These are phyloP conservation scores for Solanum etuberosum DNA, from an alignment of 257 asterid species.

Conservation along the genomic window DNA sequence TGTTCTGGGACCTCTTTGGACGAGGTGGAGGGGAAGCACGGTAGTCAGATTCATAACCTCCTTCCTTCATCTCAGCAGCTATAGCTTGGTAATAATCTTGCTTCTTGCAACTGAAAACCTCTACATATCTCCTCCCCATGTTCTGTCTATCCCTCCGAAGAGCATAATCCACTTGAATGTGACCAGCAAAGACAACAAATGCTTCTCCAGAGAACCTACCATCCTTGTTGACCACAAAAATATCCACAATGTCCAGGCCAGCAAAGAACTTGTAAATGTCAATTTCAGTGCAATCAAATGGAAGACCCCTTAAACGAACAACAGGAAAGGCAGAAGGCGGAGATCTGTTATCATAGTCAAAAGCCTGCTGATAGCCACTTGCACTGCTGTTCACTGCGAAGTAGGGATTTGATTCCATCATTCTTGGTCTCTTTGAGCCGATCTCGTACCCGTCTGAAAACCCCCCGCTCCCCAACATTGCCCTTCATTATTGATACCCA, in stretches of 20 bases:
- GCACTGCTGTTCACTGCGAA: constrained; percentile 89
- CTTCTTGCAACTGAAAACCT: constrained; percentile 85
- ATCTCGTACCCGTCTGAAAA: constrained; percentile 98
- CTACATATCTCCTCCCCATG: constrained; percentile 96
- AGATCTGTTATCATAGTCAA: background rate
- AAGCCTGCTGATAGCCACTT: constrained; percentile 29
- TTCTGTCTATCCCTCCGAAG: constrained; percentile 76
- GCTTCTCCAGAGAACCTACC: constrained; percentile 87
- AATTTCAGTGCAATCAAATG: constrained; percentile 70
- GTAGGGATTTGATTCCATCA: constrained; percentile 99
- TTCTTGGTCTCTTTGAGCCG: constrained; percentile 99
- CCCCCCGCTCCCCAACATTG: constrained; percentile 99
- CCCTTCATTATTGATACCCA: constrained; percentile 95
- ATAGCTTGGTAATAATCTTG: constrained; percentile 89
- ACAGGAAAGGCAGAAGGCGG: constrained; percentile 46
- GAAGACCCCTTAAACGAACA: constrained; percentile 89
- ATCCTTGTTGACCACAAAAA: constrained; percentile 68
- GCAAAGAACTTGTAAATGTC: constrained; percentile 80
- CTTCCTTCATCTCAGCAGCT: constrained; percentile 59
- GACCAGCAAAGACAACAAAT: constrained; percentile 78
- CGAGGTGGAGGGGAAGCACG: constrained; percentile 47
- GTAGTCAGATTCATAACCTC: constrained; percentile 31
- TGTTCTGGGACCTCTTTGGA: constrained; percentile 70
- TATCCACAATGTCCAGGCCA: constrained; percentile 80
- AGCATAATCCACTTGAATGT: constrained; percentile 78